These are phyloP conservation scores for Aspergillus latus DNA, from an alignment of 2,329 filamentous ascomycete genomes.

Conservation along the genomic window DNA sequence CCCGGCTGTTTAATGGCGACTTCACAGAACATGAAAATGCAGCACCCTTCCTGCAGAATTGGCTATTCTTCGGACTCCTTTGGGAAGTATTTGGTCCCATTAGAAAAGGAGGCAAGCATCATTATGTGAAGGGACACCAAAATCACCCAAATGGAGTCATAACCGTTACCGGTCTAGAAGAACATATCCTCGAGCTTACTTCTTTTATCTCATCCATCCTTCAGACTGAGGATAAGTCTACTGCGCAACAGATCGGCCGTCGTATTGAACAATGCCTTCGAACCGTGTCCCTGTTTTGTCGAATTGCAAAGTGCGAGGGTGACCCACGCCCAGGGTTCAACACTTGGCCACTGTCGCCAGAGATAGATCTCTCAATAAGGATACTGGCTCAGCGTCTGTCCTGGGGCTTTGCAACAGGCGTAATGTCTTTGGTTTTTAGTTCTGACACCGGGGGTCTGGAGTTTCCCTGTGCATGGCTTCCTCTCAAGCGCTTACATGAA, in stretches of 20 bases:
- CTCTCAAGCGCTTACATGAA: constrained; percentile 2
- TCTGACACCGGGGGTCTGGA: background rate
- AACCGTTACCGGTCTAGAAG: background rate
- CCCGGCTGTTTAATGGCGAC: constrained; percentile 2
- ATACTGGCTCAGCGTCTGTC: constrained; percentile 1
- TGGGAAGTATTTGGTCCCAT: constrained; percentile 10
- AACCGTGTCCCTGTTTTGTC: constrained; percentile 5
- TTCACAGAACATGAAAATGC: constrained; percentile 4
- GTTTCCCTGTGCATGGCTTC: constrained; percentile 9
- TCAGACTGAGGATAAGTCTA: background rate
- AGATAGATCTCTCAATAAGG: constrained; percentile 8
- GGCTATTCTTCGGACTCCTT: constrained; percentile 11
- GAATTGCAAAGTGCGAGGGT: constrained; percentile 2
- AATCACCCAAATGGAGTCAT: constrained; percentile 1
- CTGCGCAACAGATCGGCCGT: background rate
- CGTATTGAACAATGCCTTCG: constrained; percentile 1
- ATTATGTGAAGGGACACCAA: background rate
- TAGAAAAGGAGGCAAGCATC: background rate
- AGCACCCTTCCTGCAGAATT: constrained; percentile 7
- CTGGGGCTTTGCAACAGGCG: background rate
- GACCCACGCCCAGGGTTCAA: constrained; percentile 3
- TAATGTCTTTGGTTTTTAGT: background rate
- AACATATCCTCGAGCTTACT: constrained; percentile 4
- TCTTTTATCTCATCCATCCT: background rate
- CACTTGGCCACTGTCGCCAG: constrained; percentile 4